Evolutionary conservation across 306 rosid genomes (phyloP), one percentile per base, ranked within the genome.

Genomic region (Senna tora): DNA sequence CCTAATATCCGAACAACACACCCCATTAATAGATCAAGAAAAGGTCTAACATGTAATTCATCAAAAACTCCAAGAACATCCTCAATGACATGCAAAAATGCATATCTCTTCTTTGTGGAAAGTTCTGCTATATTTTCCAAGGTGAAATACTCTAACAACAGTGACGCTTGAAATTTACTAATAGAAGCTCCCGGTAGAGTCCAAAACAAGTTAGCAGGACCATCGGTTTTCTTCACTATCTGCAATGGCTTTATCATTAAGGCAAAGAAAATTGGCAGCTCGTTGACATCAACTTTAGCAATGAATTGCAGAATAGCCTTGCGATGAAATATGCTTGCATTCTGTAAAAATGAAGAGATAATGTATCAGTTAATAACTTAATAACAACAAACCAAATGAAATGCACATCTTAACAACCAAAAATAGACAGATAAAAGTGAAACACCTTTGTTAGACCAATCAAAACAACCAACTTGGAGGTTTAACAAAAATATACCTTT

Each of bases 201-300:
- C 96, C 90, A 85, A 74, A 87, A 86, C 89, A 87, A 78, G 59
- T 87, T 80, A 65, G 88, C 81, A 70, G 83, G 65, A 63, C 81
- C 84, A 77, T 89, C 94, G 69, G 71, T 60, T 74, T 81, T 84
- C 80, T 49, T 62, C 41, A 85, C 79, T 73, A 86, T 87, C 60
- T 83, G 93, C 90, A 91, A 68, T 36, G 98, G 95, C 76, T 86
- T 94, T 81, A 94, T 79, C 72, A 94, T 77, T 75, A 91, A 75
- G 6, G 86, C 85, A 64, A 91, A 91, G 88, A 94, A 94, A 79
- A 91, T 89, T 32, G 98, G 95, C 67, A 91, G 88, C 84, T 94
- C 97, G 36, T 50, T 49, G 59, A 85, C 86, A 73, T 94, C 98
- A 79, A 94, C 85, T 75, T 83, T 86, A 71, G 96, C 87, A 61